These are phyloP conservation scores for Beauveria caledonica DNA, from an alignment of 2,329 filamentous ascomycete genomes.

Conservation along the genomic window DNA sequence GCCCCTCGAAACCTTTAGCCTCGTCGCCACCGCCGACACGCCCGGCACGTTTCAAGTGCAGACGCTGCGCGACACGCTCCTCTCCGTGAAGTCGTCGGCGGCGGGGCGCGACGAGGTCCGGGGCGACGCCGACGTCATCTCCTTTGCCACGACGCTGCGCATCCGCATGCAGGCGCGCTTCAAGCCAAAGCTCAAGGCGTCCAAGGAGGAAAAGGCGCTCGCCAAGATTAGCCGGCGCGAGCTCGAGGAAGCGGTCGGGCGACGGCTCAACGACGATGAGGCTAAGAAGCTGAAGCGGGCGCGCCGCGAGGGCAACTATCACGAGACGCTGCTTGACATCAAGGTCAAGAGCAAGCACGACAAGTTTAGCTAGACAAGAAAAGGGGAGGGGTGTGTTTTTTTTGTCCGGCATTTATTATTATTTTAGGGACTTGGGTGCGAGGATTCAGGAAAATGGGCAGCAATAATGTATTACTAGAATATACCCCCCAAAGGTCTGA, in stretches of 20 bases:
- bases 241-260: constrained; percentile 71
- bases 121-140: constrained; percentile 62
- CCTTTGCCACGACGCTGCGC: constrained; percentile 63
- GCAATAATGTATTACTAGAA: constrained; percentile 4
- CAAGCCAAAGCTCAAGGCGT: constrained; percentile 73
- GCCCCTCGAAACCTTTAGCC: constrained; percentile 70
- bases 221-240: constrained; percentile 83
- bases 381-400: not conserved
- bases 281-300: constrained; percentile 76
- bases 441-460: not conserved
- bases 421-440: not conserved
- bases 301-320: constrained; percentile 77
- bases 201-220: constrained; percentile 73
- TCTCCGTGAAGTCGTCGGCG: constrained; percentile 51
- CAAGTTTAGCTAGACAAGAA: constrained; percentile 47
- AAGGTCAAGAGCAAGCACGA: constrained; percentile 92
- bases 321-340: constrained; percentile 76
- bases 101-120: constrained; percentile 55
- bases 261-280: constrained; percentile 74
- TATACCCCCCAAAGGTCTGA: not conserved
- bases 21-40: constrained; percentile 56
- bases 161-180: constrained; percentile 93
- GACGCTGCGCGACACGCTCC: constrained; percentile 61
- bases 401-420: not conserved
- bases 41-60: constrained; percentile 68